Percentiles rank a stretch among this genome's conserved stretches.
Conservation (phyloP, 371 early-diverging fungal genomes). For the Encephalitozoon hellem region DNA sequence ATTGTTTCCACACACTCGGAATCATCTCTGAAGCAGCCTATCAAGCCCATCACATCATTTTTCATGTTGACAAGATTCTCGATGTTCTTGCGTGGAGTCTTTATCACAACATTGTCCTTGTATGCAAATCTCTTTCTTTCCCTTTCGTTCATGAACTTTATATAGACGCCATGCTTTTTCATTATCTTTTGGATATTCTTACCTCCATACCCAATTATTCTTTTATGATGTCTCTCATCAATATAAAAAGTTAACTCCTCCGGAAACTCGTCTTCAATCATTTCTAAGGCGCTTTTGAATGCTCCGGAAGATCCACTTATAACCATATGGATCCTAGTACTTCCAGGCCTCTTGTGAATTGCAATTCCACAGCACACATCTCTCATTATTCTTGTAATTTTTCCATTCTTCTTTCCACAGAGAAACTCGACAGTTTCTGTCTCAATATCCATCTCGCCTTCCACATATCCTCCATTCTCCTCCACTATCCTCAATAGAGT, state of each 20-base stretch:
- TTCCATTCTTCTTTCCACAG: conserved; percentile 82
- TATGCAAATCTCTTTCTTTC: conserved; percentile 12
- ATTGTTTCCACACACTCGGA: background rate
- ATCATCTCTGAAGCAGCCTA: conserved; percentile 15
- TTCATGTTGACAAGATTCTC: conserved; percentile 47
- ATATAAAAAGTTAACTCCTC: conserved; percentile 65
- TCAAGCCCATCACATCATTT: conserved; percentile 49
- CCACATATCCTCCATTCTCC: background rate
- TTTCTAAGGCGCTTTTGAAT: conserved; percentile 24
- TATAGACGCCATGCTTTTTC: conserved; percentile 83
- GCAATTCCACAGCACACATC: conserved; percentile 64
- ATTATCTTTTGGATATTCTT: conserved; percentile 83
- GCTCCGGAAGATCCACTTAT: conserved; percentile 31
- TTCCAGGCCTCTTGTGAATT: conserved; percentile 7
- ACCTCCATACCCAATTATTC: conserved; percentile 82
- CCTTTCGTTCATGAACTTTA: conserved; percentile 66
- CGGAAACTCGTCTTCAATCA: conserved; percentile 53
- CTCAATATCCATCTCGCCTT: conserved; percentile 57
- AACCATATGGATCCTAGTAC: background rate
- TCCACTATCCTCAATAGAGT: conserved; percentile 18
- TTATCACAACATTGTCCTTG: conserved; percentile 54
- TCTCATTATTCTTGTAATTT: conserved; percentile 77
- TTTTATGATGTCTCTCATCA: conserved; percentile 75
- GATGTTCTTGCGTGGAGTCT: conserved; percentile 56
- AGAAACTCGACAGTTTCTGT: conserved; percentile 77